Base-by-base conservation (phyloP, 768 basidiomycete species). In the Leccinum obscurum region DNA sequence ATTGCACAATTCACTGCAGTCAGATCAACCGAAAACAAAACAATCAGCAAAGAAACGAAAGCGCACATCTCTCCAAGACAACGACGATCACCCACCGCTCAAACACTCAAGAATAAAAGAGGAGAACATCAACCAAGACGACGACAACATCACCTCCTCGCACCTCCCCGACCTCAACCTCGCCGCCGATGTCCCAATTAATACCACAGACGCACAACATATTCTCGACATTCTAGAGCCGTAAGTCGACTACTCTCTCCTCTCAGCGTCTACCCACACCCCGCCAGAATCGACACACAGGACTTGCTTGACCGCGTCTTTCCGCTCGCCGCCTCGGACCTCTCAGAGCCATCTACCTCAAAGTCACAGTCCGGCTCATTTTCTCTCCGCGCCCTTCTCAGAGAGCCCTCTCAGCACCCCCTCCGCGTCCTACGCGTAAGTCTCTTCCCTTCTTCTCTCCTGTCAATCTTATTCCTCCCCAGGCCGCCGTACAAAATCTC, bases 281-380 rank as follows among this genome's bases (percentile, higher is more conserved):
- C 62, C 52, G 49, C 22, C 69, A 90, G 89, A 65, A 76, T 85
- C 61, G 92, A 93, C 72, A 80, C 80, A 0, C 90, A 90, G 64
- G 89, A 86, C 52, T 78, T 93, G 5, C 84, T 93, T 10, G 90
- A 93, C 78, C 87, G 91, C 65, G 87, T 90, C 63, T 88, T 89
- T 69, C 84, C 86, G 39, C 76, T 86, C 24, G 77, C 77, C 22
- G 70, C 77, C 56, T 62, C 65, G 7, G 71, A 77, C 63, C 73
- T 76, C 48, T 70, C 76, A 41, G 70, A 76, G n/a, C 76, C 82
- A 1, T 74, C 78, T 17, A 77, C 80, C 10, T 77, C 77, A 50
- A 72, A 73, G 34, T 65, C 73, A 9, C 67, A 72, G 50, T 63
- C 74, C 3, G 66, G 64, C 56, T 65, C 76, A 0, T 76, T 77